phyloP scores from a whole-genome alignment of 257 asterid species.

The Fraxinus excelsior region DNA sequence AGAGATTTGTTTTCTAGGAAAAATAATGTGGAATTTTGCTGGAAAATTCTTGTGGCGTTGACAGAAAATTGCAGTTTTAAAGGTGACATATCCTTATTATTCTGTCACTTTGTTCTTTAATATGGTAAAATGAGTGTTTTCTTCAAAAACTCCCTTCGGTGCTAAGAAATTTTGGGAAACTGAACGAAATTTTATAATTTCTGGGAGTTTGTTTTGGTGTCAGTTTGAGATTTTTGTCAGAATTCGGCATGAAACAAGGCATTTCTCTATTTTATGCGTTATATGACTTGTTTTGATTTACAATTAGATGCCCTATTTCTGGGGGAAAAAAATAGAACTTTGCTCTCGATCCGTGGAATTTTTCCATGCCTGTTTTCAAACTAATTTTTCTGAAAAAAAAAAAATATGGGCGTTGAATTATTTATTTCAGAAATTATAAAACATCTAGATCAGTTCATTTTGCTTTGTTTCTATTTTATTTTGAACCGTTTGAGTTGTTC shows the following conservation, averaged over 20 bases:
- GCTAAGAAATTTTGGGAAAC: slow-evolving; percentile 6
- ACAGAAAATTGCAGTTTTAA: slow-evolving; percentile 23
- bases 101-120: slow-evolving; percentile 23
- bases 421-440: slow-evolving; percentile 14
- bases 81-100: slow-evolving; percentile 42
- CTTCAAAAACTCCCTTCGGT: slow-evolving; percentile 6
- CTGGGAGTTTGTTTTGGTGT: background rate
- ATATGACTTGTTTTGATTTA: background rate
- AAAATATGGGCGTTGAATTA: background rate
- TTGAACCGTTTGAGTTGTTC: slow-evolving; percentile 18
- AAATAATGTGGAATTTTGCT: slow-evolving; percentile 33
- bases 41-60: slow-evolving; percentile 32
- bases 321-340: slow-evolving; percentile 11
- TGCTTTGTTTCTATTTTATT: slow-evolving; percentile 6
- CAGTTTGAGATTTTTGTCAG: background rate
- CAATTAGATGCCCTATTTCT: slow-evolving; percentile 9
- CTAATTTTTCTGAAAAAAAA: slow-evolving; percentile 10
- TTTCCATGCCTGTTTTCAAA: slow-evolving; percentile 23
- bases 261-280: background rate
- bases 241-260: background rate
- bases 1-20: slow-evolving; percentile 25
- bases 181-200: slow-evolving; percentile 18
- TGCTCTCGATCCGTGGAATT: slow-evolving; percentile 46
- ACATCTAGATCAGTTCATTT: slow-evolving; percentile 31
- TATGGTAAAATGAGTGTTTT: slow-evolving; percentile 29